phyloP scores from a whole-genome alignment of 148 eudicot species.

The Nepenthes gracilis region DNA sequence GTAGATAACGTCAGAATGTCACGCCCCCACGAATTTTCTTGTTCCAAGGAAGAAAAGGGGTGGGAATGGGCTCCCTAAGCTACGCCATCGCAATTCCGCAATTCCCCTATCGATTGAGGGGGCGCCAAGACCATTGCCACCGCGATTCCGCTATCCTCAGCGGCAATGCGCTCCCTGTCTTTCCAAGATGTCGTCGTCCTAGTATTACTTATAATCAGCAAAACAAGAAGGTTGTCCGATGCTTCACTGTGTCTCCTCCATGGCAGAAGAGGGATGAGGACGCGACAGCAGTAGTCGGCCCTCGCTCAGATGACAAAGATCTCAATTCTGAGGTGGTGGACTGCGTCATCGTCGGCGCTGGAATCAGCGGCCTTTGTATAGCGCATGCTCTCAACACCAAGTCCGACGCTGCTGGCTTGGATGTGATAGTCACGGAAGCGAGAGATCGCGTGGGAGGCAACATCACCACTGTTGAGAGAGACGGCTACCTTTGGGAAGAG shows the following conservation, averaged over 20 bases:
- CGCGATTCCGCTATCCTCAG: too few relatives aligned
- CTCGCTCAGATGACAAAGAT: neutral
- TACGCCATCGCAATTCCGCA: too few relatives aligned
- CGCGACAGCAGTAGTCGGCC: neutral
- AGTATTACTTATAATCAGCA: too few relatives aligned
- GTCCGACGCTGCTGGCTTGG: constrained; percentile 13
- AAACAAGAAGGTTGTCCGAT: neutral
- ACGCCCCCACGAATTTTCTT: too few relatives aligned
- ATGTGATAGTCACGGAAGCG: constrained; percentile 60
- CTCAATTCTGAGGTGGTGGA: constrained; percentile 20
- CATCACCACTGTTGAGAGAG: constrained; percentile 52
- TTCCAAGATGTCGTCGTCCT: too few relatives aligned
- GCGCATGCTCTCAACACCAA: constrained; percentile 56
- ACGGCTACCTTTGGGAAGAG: constrained; percentile 80
- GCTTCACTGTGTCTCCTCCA: constrained; percentile 1
- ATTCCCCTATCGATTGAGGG: too few relatives aligned
- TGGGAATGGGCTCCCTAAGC: too few relatives aligned
- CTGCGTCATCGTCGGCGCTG: constrained; percentile 69
- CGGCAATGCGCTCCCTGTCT: too few relatives aligned
- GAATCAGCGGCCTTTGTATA: constrained; percentile 73
- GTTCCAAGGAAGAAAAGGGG: too few relatives aligned
- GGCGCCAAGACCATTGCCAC: too few relatives aligned
- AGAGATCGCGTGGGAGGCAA: constrained; percentile 70
- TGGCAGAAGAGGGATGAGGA: neutral
- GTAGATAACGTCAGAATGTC: too few relatives aligned